Evolutionary conservation across 1,284 basidiomycete species (phyloP).

Genomic region (Ustilago tritici): DNA sequence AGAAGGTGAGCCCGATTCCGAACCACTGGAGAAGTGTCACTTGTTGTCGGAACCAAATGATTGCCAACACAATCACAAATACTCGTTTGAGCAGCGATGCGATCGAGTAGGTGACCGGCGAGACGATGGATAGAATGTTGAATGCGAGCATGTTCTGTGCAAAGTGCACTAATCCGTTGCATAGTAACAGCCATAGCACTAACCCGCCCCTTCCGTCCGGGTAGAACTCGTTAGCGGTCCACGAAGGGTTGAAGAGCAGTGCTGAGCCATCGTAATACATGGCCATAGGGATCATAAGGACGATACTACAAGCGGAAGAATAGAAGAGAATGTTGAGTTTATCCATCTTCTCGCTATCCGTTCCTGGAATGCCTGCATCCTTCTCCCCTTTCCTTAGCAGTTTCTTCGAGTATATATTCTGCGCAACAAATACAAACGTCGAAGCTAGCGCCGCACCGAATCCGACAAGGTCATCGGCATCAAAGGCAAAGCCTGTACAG

Average conservation of each 20-base stretch:
- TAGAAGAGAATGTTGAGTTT: conserved; percentile 97
- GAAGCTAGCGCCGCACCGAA: conserved; percentile 49
- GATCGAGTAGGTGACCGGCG: conserved; percentile 98
- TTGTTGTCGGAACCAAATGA: conserved; percentile 93
- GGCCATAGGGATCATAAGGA: conserved; percentile 70
- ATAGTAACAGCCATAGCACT: conserved; percentile 74
- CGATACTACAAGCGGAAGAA: conserved; percentile 91
- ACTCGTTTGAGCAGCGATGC: conserved; percentile 97
- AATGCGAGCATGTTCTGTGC: conserved; percentile 97
- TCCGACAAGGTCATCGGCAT: conserved; percentile 71
- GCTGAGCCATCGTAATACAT: conserved; percentile 58
- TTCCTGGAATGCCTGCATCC: conserved; percentile 13
- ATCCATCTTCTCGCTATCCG: conserved; percentile 78
- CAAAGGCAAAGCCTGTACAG: conserved; percentile 91
- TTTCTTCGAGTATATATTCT: conserved; percentile 99
- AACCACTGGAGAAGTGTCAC: conserved; percentile 83
- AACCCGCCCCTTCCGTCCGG: conserved; percentile 72
- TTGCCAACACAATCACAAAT: conserved; percentile 96
- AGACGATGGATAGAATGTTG: conserved; percentile 91
- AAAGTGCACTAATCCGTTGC: conserved; percentile 96
- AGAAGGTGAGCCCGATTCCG: conserved; percentile 89
- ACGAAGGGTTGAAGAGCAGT: conserved; percentile 25
- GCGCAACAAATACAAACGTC: conserved; percentile 85
- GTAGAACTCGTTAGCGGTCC: conserved; percentile 3
- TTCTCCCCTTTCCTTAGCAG: conserved; percentile 75